A percentile compares a stretch with the other conserved stretches of the same genome.
Evolutionary conservation across 2,329 filamentous ascomycete genomes (phyloP).

Genomic region (Penicillium sp.): DNA sequence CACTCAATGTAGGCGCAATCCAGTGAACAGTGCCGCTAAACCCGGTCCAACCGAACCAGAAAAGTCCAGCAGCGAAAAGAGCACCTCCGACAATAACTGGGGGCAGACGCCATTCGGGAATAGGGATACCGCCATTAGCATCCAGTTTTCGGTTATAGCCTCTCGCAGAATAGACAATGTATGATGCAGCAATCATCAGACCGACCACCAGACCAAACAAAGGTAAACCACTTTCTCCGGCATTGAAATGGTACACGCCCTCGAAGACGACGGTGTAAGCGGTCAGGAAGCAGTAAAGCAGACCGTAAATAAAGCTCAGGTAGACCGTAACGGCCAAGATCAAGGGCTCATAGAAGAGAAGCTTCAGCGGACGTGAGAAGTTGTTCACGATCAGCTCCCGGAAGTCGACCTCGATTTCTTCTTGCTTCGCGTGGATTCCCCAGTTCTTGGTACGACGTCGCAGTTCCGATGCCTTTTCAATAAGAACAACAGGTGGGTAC

Average conservation of each 20-base stretch:
- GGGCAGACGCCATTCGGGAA: conserved; percentile 60
- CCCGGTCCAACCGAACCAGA: conserved; percentile 77
- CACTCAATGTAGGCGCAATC: conserved; percentile 45
- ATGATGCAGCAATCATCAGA: conserved; percentile 65
- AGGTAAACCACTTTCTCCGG: conserved; percentile 71
- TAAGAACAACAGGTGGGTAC: conserved; percentile 59
- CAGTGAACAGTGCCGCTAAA: conserved; percentile 44
- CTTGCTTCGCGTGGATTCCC: conserved; percentile 58
- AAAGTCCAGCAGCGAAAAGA: conserved; percentile 61
- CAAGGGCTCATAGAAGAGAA: conserved; percentile 45
- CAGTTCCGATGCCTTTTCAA: conserved; percentile 51
- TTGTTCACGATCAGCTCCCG: conserved; percentile 52
- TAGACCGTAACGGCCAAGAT: conserved; percentile 44
- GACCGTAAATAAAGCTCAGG: conserved; percentile 40
- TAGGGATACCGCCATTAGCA: conserved; percentile 61
- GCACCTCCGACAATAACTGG: conserved; percentile 55
- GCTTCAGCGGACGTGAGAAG: conserved; percentile 51
- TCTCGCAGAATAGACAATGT: conserved; percentile 58
- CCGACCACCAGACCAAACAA: conserved; percentile 83
- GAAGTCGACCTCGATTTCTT: conserved; percentile 56
- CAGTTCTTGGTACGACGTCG: conserved; percentile 57
- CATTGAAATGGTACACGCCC: conserved; percentile 65
- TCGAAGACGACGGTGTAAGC: conserved; percentile 40
- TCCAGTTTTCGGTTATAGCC: conserved; percentile 26
- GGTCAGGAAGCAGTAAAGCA: conserved; percentile 38